These are phyloP conservation scores for Clonostachys byssicola DNA, from an alignment of 2,329 filamentous ascomycete genomes.

Conservation along the genomic window DNA sequence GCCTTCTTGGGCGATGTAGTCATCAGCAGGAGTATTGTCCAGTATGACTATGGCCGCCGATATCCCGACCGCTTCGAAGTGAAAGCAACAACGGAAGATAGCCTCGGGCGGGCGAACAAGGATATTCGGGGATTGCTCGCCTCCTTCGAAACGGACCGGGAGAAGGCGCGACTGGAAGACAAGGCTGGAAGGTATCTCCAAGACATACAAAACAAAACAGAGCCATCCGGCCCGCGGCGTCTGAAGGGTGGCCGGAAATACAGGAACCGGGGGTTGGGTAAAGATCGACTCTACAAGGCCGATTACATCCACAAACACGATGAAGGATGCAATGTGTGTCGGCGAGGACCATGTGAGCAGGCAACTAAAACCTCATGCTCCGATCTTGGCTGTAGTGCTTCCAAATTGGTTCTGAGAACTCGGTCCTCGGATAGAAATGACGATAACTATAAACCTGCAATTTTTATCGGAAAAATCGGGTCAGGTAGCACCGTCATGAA, in stretches of 20 bases:
- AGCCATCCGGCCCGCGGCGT: too few species aligned
- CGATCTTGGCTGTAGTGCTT: not conserved
- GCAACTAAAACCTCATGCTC: not conserved
- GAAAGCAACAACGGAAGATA: slow-evolving; percentile 16
- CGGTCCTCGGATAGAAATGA: too few species aligned
- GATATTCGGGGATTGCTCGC: slow-evolving; percentile 12
- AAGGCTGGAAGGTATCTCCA: not conserved
- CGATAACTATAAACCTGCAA: not conserved
- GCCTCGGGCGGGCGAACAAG: slow-evolving; percentile 14
- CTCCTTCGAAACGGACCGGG: not conserved
- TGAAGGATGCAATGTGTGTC: too few species aligned
- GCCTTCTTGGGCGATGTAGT: slow-evolving; percentile 17
- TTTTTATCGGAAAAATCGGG: not conserved
- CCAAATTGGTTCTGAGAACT: too few species aligned
- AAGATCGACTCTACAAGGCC: not conserved
- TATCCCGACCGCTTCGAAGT: slow-evolving; percentile 12
- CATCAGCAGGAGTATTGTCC: slow-evolving; percentile 12
- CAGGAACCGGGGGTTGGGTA: not conserved
- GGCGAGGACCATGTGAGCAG: not conserved
- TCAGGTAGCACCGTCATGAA: not conserved
- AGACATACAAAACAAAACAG: not conserved
- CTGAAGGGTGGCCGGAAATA: not conserved
- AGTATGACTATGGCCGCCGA: slow-evolving; percentile 13
- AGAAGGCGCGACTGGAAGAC: not conserved
- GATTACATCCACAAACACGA: not conserved